Percentiles rank a stretch among this genome's conserved stretches.
These are phyloP conservation scores for Dioscorea cayenensis DNA, from an alignment of 116 monocot species.

Conservation along the genomic window DNA sequence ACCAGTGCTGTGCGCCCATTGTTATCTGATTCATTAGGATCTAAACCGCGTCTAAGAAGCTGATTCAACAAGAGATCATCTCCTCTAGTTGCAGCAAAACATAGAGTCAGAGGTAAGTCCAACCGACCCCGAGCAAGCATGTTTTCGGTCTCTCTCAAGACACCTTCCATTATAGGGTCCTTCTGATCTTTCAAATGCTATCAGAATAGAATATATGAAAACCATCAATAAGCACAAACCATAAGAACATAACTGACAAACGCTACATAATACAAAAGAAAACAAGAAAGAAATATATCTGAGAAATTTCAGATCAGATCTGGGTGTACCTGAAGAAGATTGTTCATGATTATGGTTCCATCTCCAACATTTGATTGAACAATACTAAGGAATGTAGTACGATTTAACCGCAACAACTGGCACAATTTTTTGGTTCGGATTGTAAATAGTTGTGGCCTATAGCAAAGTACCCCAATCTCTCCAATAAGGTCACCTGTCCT, in stretches of 20 bases:
- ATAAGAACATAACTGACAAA: too few relatives aligned
- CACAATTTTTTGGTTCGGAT: constrained; percentile 76
- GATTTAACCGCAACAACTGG: constrained; percentile 77
- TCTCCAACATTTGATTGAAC: constrained; percentile 89
- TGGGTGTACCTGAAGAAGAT: constrained; percentile 66
- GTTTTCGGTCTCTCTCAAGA: constrained; percentile 69
- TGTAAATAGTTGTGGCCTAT: constrained; percentile 85
- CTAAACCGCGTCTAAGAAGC: constrained; percentile 74
- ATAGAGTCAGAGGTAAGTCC: constrained; percentile 80
- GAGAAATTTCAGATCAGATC: not conserved
- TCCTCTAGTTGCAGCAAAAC: constrained; percentile 65
- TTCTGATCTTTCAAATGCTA: constrained; percentile 53
- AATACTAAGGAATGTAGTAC: constrained; percentile 72
- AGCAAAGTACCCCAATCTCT: constrained; percentile 91
- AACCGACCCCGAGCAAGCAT: constrained; percentile 64
- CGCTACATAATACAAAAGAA: not conserved
- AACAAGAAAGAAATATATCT: not conserved
- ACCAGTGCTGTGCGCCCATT: constrained; percentile 70
- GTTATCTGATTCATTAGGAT: constrained; percentile 76
- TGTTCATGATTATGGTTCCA: constrained; percentile 92
- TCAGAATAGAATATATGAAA: not conserved
- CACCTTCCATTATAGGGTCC: constrained; percentile 47
- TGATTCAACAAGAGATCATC: constrained; percentile 77
- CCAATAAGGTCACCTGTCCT: constrained; percentile 77
- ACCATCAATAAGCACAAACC: not conserved